Conservation (phyloP, 2,329 filamentous ascomycete species). For the Raffaelea arxii region DNA sequence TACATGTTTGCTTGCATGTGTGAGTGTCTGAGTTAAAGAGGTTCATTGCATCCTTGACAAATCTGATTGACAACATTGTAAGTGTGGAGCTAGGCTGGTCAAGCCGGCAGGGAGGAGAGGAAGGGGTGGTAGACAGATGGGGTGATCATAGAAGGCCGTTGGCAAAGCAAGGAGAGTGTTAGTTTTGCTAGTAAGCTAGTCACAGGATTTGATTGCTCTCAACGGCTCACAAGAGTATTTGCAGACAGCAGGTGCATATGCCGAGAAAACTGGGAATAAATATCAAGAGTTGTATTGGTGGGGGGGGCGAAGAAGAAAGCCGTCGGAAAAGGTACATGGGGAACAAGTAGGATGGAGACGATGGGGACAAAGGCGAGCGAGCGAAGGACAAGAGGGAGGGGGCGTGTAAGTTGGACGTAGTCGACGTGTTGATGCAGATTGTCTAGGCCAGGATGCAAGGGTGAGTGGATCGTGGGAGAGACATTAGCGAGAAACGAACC, state of each 20-base stretch:
- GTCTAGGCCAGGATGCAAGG: background rate
- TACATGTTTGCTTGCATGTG: background rate
- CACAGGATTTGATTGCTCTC: conserved; percentile 20
- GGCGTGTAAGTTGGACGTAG: conserved; percentile 1
- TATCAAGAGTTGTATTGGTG: conserved; percentile 26
- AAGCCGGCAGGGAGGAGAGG: conserved; percentile 15
- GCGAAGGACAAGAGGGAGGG: conserved; percentile 12
- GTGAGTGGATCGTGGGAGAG: background rate
- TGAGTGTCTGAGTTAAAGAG: background rate
- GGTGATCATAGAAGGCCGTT: conserved; percentile 20
- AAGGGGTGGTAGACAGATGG: conserved; percentile 19
- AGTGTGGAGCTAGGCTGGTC: conserved; percentile 15
- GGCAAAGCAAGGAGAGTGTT: conserved; percentile 12
- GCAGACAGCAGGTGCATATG: conserved; percentile 24
- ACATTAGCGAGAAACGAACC: background rate
- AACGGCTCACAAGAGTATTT: too few species aligned
- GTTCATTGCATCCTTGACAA: background rate
- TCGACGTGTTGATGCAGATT: conserved; percentile 2
- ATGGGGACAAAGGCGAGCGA: conserved; percentile 14
- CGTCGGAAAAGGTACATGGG: too few species aligned
- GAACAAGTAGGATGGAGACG: conserved; percentile 9
- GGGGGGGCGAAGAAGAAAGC: too few species aligned
- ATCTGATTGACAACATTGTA: conserved; percentile 2
- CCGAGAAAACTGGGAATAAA: conserved; percentile 25
- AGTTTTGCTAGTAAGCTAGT: too few species aligned